Conservation (phyloP, 345 rosid genomes). For the Gossypium ekmanianum region DNA sequence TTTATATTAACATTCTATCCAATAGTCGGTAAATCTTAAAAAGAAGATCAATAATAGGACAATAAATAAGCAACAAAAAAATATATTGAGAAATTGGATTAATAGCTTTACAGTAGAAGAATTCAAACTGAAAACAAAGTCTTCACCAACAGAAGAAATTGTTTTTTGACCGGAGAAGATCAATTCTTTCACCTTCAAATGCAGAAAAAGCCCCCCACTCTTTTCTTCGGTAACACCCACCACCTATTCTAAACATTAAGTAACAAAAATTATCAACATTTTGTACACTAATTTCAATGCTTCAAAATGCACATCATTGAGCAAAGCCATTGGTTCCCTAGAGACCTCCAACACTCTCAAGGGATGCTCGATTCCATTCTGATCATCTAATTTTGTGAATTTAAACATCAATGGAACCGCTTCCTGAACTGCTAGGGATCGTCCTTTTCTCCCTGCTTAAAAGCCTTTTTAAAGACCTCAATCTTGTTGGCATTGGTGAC, state of each 20-base stretch:
- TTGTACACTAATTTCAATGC: neutral
- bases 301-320: neutral
- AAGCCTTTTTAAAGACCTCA: conserved; percentile 79
- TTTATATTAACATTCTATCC: neutral
- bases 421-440: conserved; percentile 37
- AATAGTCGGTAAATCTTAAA: neutral
- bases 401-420: conserved; percentile 47
- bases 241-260: conserved; percentile 7
- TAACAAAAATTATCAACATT: neutral
- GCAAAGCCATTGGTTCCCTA: neutral
- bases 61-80: neutral
- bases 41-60: neutral
- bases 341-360: conserved; percentile 7
- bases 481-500: conserved; percentile 62
- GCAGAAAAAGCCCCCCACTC: conserved; percentile 28
- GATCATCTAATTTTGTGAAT: conserved; percentile 5
- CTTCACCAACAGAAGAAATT: neutral
- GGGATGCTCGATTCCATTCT: neutral
- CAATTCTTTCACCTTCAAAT: conserved; percentile 14
- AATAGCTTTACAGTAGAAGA: conserved; percentile 7
- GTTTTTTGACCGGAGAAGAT: conserved; percentile 3
- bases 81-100: neutral
- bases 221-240: neutral
- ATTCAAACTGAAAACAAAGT: conserved; percentile 15
- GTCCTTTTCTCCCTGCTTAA: conserved; percentile 72